Evolutionary conservation across 257 asterid species (phyloP).

Genomic region (Gentiana dahurica): DNA sequence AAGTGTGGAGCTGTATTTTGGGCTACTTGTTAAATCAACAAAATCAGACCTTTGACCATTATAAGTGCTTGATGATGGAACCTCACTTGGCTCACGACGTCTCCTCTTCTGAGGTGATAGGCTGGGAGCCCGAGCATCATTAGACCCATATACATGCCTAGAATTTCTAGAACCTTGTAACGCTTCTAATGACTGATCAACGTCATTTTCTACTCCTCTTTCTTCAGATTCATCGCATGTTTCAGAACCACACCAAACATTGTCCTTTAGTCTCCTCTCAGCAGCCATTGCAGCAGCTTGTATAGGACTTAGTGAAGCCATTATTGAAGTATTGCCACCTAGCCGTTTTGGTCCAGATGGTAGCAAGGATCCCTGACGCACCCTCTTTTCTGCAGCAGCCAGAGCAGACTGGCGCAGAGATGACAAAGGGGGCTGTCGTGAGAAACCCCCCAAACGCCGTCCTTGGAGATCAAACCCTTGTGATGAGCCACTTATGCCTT

Average conservation of each 20-base stretch:
- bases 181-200: slow-evolving; percentile 23
- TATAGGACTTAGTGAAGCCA: slow-evolving; percentile 61
- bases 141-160: slow-evolving; percentile 4
- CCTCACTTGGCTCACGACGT: slow-evolving; percentile 23
- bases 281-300: slow-evolving; percentile 99
- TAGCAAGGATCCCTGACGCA: slow-evolving; percentile 47
- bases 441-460: slow-evolving; percentile 67
- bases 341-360: slow-evolving; percentile 79
- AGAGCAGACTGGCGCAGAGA: slow-evolving; percentile 55
- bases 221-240: slow-evolving; percentile 40
- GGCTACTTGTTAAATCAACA: slow-evolving; percentile 25
- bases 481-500: slow-evolving; percentile 69
- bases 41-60: slow-evolving; percentile 19
- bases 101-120: slow-evolving; percentile 48
- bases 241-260: slow-evolving; percentile 92
- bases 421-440: slow-evolving; percentile 39
- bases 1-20: slow-evolving; percentile 17
- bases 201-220: slow-evolving; percentile 49
- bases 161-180: slow-evolving; percentile 30
- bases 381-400: slow-evolving; percentile 85
- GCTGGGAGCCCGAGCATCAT: slow-evolving; percentile 15
- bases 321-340: slow-evolving; percentile 76
- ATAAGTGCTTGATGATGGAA: slow-evolving; percentile 14
- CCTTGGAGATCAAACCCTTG: slow-evolving; percentile 93
- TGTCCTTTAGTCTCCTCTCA: slow-evolving; percentile 79